Evolutionary conservation across 768 basidiomycete species (phyloP).

Genomic region (Astraeus odoratus): DNA sequence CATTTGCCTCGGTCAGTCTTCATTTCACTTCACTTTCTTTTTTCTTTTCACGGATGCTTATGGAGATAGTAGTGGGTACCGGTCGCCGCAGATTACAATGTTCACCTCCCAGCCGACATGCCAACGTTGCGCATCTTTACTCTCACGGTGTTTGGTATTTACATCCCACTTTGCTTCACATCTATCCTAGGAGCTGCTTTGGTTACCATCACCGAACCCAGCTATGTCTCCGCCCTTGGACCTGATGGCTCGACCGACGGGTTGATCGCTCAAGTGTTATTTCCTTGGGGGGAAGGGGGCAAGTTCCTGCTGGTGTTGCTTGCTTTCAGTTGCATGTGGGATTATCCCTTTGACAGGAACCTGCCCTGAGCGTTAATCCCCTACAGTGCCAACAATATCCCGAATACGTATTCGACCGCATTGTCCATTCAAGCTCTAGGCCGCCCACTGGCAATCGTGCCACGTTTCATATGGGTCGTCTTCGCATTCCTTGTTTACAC

Average conservation of each 20-base stretch:
- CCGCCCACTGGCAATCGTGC: conserved; percentile 36
- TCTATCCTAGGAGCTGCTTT: conserved; percentile 31
- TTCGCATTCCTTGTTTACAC: conserved; percentile 34
- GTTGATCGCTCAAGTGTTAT: conserved; percentile 36
- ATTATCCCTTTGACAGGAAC: background rate
- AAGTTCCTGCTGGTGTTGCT: conserved; percentile 36
- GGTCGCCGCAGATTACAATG: conserved; percentile 50
- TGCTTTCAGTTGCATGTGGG: conserved; percentile 37
- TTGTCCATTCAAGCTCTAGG: conserved; percentile 41
- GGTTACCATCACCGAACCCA: conserved; percentile 35
- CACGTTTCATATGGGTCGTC: conserved; percentile 41
- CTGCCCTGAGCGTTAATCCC: background rate
- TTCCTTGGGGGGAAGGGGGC: conserved; percentile 37
- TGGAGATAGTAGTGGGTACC: conserved; percentile 42
- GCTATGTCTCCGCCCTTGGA: conserved; percentile 34
- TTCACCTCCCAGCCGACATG: conserved; percentile 39
- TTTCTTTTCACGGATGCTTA: no score
- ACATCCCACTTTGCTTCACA: conserved; percentile 39
- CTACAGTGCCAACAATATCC: conserved; percentile 35
- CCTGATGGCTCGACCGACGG: conserved; percentile 36
- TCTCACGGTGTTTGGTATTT: conserved; percentile 45
- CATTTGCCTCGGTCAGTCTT: conserved; percentile 17
- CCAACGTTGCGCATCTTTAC: conserved; percentile 37
- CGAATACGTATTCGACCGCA: conserved; percentile 41
- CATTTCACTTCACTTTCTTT: background rate